phyloP scores from a whole-genome alignment of 495 filamentous ascomycete species.

The Amniculicola lignicola region DNA sequence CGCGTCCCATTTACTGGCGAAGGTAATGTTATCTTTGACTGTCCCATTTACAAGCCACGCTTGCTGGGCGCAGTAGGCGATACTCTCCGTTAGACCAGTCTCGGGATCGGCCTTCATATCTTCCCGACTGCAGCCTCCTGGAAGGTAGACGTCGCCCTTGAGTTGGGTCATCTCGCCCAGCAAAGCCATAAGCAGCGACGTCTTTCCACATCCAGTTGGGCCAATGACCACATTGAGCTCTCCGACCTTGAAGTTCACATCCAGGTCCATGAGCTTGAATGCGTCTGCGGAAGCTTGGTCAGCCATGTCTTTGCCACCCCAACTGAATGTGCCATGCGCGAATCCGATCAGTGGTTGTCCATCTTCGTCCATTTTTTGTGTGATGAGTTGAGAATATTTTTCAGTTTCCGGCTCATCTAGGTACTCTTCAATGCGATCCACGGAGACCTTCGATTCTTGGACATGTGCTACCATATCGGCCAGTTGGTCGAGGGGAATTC shows the following conservation, averaged over 20 bases:
- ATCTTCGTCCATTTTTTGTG: conserved; percentile 57
- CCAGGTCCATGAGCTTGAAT: conserved; percentile 79
- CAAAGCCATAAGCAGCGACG: conserved; percentile 90
- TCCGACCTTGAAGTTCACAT: conserved; percentile 72
- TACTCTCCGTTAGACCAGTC: conserved; percentile 83
- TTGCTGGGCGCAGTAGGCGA: conserved; percentile 96
- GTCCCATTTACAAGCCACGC: conserved; percentile 97
- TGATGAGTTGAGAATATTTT: conserved; percentile 83
- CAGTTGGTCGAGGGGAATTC: conserved; percentile 90
- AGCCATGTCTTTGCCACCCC: conserved; percentile 70
- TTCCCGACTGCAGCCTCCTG: conserved; percentile 76
- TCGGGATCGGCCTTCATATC: conserved; percentile 77
- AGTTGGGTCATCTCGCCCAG: conserved; percentile 94
- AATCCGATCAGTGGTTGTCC: conserved; percentile 73
- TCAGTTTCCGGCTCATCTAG: conserved; percentile 92
- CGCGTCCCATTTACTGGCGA: conserved; percentile 78
- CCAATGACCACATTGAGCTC: conserved; percentile 88
- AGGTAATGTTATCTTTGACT: conserved; percentile 94
- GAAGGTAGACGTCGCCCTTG: conserved; percentile 76
- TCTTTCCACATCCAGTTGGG: conserved; percentile 92
- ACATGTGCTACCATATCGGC: conserved; percentile 99
- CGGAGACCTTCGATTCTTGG: conserved; percentile 93
- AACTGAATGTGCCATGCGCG: conserved; percentile 77
- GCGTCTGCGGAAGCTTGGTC: conserved; percentile 58
- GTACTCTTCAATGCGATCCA: conserved; percentile 95